These are phyloP conservation scores for Silene noctiflora DNA, from an alignment of 179 eudicot species.

Conservation along the genomic window DNA sequence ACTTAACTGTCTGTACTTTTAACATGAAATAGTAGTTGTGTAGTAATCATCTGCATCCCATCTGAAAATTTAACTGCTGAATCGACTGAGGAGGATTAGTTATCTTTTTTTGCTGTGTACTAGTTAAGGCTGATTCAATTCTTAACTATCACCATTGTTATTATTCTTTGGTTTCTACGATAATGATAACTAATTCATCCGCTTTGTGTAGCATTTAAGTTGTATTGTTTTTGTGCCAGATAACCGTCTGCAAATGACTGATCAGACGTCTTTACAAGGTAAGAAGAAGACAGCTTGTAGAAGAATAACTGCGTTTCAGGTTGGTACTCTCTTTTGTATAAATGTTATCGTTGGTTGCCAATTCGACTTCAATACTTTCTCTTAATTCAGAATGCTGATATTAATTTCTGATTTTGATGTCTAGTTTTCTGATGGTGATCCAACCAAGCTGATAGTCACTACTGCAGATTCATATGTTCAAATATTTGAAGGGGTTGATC, in stretches of 20 bases:
- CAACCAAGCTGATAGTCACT: constrained; percentile 71
- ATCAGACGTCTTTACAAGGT: constrained; percentile 47
- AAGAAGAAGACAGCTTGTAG: constrained; percentile 63
- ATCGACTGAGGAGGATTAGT: too few species aligned
- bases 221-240: constrained; percentile 30
- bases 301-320: constrained; percentile 80
- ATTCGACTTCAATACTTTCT: not conserved
- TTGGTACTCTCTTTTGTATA: constrained; percentile 17
- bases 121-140: too few species aligned
- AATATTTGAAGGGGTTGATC: constrained; percentile 53
- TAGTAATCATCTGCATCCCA: too few species aligned
- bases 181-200: not conserved
- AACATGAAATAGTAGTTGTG: too few species aligned
- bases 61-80: too few species aligned
- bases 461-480: constrained; percentile 84
- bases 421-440: constrained; percentile 76
- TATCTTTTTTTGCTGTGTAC: too few species aligned
- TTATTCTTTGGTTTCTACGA: too few species aligned
- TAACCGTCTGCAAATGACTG: constrained; percentile 51
- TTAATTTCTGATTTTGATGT: constrained; percentile 13
- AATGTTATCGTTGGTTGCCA: not conserved
- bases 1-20: too few species aligned
- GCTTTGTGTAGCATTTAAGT: not conserved
- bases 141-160: too few species aligned
- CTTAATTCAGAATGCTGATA: not conserved